Percentiles rank a stretch among this genome's conserved stretches.
phyloP scores from a whole-genome alignment of 2,329 filamentous ascomycete species.

The Thelonectria olida region DNA sequence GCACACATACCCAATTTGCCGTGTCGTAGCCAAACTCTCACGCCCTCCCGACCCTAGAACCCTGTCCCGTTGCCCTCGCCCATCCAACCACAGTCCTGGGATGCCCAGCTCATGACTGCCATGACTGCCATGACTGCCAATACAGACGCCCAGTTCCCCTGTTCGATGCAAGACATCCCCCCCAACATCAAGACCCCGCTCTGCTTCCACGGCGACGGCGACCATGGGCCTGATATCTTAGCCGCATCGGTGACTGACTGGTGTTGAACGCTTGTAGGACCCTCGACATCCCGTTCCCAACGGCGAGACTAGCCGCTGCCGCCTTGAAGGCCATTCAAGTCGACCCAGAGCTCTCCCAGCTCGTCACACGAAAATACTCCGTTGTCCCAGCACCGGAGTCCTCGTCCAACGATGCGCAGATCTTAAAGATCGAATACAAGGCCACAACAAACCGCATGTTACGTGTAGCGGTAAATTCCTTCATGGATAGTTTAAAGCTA shows the following conservation, averaged over 20 bases:
- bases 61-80: background rate
- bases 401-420: conserved; percentile 42
- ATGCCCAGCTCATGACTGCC: conserved; percentile 27
- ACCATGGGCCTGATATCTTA: conserved; percentile 17
- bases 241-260: conserved; percentile 22
- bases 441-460: conserved; percentile 97
- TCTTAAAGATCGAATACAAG: conserved; percentile 79
- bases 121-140: conserved; percentile 54
- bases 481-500: conserved; percentile 88
- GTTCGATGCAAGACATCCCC: conserved; percentile 63
- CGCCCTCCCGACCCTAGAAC: background rate
- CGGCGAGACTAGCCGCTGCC: conserved; percentile 77
- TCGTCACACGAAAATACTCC: conserved; percentile 78
- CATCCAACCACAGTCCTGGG: conserved; percentile 3
- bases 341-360: conserved; percentile 87
- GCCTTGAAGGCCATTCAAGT: conserved; percentile 82
- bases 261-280: conserved; percentile 58
- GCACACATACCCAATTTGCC: background rate
- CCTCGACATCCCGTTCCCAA: conserved; percentile 84
- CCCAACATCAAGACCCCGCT: conserved; percentile 11
- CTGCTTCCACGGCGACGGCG: conserved; percentile 27
- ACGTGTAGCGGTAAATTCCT: conserved; percentile 93
- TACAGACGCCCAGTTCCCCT: conserved; percentile 65
- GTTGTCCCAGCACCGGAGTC: conserved; percentile 52
- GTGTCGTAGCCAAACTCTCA: background rate